Evolutionary conservation across 148 eudicot species (phyloP), one percentile per base, ranked within the genome.

Genomic region (Diospyros lotus): DNA sequence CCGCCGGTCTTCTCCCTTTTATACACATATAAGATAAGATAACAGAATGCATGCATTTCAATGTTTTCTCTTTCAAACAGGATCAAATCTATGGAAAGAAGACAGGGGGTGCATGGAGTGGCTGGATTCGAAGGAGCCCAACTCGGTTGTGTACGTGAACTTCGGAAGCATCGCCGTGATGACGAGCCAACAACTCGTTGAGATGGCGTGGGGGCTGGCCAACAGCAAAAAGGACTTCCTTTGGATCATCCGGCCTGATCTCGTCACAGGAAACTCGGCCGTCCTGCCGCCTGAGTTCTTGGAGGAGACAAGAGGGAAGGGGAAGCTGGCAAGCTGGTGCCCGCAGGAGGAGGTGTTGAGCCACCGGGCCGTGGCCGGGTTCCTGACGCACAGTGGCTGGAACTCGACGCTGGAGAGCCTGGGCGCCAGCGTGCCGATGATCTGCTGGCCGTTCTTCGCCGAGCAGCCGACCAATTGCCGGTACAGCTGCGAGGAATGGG

Each of bases 141-240:
- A 79, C 13, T 88, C 89, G 0, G 94, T 90, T 2, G 68, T 86
- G 38, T 86, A 81, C 52, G 87, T 86, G 50, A 86, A 83, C 48
- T 86, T 86, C 38, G 94, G 89, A 2, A 91, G 90, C 66, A 84
- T 89, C 2, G 76, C 88, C 0, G 83, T 80, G 6, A 77, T 87
- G 80, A 79, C 85, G 0, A 45, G 68, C 3, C 39, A 83, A 2
- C 90, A 90, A 58, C 68, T 88, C 0, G 61, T 15, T 8, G 95
- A 88, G 52, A 80, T 90, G 69, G 92, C 90, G 2, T 88, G 90
- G 95, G 95, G 95, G 13, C 67, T 90, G 0, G 92, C 95, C 3
- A 88, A 85, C 38, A 91, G 90, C 52, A 73, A 82, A 61, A 74
- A 82, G 44, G 12, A 73, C 0, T 91, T 91, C 12, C 72, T 91